These are phyloP conservation scores for Ustilago curta DNA, from an alignment of 1,284 basidiomycete species.

Conservation along the genomic window DNA sequence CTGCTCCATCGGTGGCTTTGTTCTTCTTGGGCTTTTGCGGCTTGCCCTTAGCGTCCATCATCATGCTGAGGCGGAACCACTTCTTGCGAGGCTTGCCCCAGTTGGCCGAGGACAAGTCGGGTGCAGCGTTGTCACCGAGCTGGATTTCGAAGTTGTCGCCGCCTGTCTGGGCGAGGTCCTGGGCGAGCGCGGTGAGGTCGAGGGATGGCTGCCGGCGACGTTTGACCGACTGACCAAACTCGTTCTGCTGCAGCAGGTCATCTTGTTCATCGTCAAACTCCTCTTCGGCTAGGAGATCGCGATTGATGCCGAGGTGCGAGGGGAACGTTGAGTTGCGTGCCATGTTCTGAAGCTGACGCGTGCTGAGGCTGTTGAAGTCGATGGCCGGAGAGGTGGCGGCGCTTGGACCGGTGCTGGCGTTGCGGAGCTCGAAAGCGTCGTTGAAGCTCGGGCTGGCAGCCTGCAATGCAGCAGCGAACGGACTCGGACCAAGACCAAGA, in stretches of 20 bases:
- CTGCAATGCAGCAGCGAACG: conserved; percentile 40
- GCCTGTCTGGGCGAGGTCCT: conserved; percentile 35
- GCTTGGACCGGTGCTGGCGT: conserved; percentile 1
- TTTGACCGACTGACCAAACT: conserved; percentile 20
- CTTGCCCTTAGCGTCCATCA: conserved; percentile 45
- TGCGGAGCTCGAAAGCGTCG: conserved; percentile 6
- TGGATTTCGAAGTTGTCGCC: conserved; percentile 45
- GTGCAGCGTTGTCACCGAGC: conserved; percentile 34
- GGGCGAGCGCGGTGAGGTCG: conserved; percentile 28
- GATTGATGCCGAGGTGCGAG: conserved; percentile 54
- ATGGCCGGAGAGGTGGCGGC: conserved; percentile 16
- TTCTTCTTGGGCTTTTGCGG: conserved; percentile 25
- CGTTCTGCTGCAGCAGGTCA: conserved; percentile 21
- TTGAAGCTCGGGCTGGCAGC: conserved; percentile 29
- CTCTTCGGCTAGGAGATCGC: conserved; percentile 35
- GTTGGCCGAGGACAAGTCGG: conserved; percentile 48
- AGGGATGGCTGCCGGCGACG: conserved; percentile 17
- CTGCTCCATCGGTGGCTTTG: conserved; percentile 11
- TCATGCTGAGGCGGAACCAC: conserved; percentile 54
- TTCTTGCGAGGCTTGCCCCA: conserved; percentile 58
- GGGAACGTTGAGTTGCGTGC: conserved; percentile 54
- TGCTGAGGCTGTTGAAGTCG: conserved; percentile 46
- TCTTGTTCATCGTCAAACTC: conserved; percentile 7
- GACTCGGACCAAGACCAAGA: conserved; percentile 45
- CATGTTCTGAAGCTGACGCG: conserved; percentile 56